phyloP scores from a whole-genome alignment of 2,329 filamentous ascomycete genomes.

The Scopulariopsis brevicaulis region DNA sequence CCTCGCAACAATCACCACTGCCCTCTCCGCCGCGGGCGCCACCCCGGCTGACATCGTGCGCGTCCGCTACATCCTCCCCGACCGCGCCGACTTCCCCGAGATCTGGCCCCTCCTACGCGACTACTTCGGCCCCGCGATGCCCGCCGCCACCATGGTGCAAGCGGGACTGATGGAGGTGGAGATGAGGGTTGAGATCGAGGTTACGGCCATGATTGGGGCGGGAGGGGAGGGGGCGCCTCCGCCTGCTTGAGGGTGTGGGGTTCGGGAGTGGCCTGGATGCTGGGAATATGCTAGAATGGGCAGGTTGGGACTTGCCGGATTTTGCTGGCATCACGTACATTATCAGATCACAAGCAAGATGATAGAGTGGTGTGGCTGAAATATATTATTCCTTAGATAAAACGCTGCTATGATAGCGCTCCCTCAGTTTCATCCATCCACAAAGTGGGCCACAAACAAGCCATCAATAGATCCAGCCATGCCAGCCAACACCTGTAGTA shows the following conservation, averaged over 20 bases:
- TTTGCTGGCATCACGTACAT: no score
- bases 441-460: neutral
- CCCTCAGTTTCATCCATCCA: neutral
- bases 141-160: slow-evolving; percentile 43
- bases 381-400: no score
- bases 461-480: neutral
- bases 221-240: neutral
- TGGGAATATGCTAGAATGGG: no score
- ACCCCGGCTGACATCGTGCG: slow-evolving; percentile 34
- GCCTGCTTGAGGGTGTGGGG: neutral
- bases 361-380: no score
- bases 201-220: slow-evolving; percentile 19
- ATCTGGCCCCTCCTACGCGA: slow-evolving; percentile 37
- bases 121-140: slow-evolving; percentile 36
- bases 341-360: no score
- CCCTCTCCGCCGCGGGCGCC: slow-evolving; percentile 30
- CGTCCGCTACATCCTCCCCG: slow-evolving; percentile 38
- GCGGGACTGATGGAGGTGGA: slow-evolving; percentile 35
- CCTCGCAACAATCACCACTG: slow-evolving; percentile 32
- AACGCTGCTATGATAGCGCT: no score
- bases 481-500: neutral
- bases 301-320: no score
- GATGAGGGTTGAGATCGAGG: slow-evolving; percentile 33
- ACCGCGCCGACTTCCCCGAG: slow-evolving; percentile 31
- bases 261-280: no score